These are phyloP conservation scores for Leucogyrophana mollusca DNA, from an alignment of 768 basidiomycete species.

Conservation along the genomic window DNA sequence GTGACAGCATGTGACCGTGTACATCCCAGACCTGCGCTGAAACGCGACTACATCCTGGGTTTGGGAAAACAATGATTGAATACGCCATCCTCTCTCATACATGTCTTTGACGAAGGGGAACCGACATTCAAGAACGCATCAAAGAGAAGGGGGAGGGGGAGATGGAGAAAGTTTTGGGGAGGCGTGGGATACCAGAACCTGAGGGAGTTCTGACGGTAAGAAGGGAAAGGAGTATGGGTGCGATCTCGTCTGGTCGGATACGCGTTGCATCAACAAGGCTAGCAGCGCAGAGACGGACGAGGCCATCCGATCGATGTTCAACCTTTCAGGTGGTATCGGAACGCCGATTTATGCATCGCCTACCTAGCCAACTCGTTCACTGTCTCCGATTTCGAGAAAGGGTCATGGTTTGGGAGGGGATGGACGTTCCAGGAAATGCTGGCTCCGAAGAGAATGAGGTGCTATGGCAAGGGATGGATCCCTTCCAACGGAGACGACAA, in stretches of 20 bases:
- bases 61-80: background rate
- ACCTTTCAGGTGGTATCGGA: constrained; percentile 29
- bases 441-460: constrained; percentile 24
- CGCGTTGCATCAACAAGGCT: constrained; percentile 28
- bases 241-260: constrained; percentile 26
- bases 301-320: constrained; percentile 31
- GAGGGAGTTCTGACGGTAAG: constrained; percentile 16
- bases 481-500: constrained; percentile 11
- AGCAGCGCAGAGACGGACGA: constrained; percentile 26
- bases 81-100: constrained; percentile 9
- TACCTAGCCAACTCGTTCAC: constrained; percentile 18
- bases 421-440: constrained; percentile 22
- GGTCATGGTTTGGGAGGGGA: constrained; percentile 23
- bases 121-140: constrained; percentile 1
- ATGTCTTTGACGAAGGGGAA: constrained; percentile 2
- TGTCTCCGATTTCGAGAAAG: constrained; percentile 12
- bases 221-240: constrained; percentile 17
- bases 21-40: too few species aligned
- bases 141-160: background rate
- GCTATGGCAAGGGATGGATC: constrained; percentile 20
- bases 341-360: constrained; percentile 26
- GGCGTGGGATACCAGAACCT: constrained; percentile 11
- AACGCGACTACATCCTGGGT: too few species aligned
- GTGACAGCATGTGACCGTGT: too few species aligned
- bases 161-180: background rate